Evolutionary conservation across 2,329 filamentous ascomycete genomes (phyloP).

Genomic region (Fusarium heterosporum): DNA sequence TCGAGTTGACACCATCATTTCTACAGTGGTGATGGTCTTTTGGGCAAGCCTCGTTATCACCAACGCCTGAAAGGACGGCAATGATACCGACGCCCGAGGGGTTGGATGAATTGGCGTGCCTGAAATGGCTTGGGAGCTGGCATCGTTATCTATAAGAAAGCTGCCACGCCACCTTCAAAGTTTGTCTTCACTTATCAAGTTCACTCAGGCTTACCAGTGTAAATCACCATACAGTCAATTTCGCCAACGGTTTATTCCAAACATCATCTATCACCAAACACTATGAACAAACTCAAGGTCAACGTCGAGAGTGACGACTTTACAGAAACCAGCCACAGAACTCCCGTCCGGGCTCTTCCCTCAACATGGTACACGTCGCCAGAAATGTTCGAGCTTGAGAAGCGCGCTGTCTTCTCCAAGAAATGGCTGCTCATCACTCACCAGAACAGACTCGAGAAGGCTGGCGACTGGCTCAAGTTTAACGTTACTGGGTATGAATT

Average conservation of each 20-base stretch:
- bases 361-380: slow-evolving; percentile 62
- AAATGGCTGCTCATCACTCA: slow-evolving; percentile 68
- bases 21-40: background rate
- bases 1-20: slow-evolving; percentile 8
- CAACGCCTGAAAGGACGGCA: background rate
- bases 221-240: background rate
- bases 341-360: slow-evolving; percentile 55
- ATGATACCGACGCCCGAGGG: background rate
- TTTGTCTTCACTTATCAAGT: background rate
- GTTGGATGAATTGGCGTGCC: background rate
- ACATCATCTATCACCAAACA: background rate
- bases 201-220: background rate
- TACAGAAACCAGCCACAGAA: slow-evolving; percentile 23
- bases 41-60: background rate
- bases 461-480: slow-evolving; percentile 68
- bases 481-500: slow-evolving; percentile 66
- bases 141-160: slow-evolving; percentile 9
- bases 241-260: background rate
- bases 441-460: slow-evolving; percentile 60
- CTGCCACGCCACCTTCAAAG: background rate
- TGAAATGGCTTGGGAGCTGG: background rate
- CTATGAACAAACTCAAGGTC: slow-evolving; percentile 24
- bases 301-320: slow-evolving; percentile 29
- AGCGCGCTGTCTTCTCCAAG: slow-evolving; percentile 66
- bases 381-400: slow-evolving; percentile 67